Evolutionary conservation across 2,329 filamentous ascomycete genomes (phyloP).

Genomic region (Hymenoscyphus scutula): DNA sequence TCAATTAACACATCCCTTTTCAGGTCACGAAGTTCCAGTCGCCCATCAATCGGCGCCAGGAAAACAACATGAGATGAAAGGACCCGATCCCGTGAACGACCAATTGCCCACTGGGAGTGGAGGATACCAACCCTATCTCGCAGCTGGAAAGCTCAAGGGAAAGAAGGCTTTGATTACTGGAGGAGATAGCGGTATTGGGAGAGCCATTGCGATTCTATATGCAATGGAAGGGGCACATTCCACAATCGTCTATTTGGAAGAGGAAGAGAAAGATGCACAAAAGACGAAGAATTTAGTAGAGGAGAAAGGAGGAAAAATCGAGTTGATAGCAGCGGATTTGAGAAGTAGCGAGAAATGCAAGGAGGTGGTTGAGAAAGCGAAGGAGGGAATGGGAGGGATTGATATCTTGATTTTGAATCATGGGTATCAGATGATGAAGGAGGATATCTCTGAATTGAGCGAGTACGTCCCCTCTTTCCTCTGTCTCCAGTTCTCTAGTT

Average conservation of each 20-base stretch:
- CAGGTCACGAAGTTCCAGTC: conserved; percentile 50
- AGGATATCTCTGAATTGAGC: conserved; percentile 67
- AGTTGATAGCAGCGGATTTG: conserved; percentile 64
- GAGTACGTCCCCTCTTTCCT: conserved; percentile 51
- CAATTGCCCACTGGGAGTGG: conserved; percentile 67
- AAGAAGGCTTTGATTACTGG: conserved; percentile 79
- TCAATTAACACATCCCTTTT: not conserved
- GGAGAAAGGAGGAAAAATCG: conserved; percentile 62
- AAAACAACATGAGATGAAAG: conserved; percentile 50
- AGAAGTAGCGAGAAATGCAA: conserved; percentile 65
- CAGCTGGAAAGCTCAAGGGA: conserved; percentile 71
- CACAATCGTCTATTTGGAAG: conserved; percentile 70
- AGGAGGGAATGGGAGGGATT: conserved; percentile 64
- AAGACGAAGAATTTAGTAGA: conserved; percentile 71
- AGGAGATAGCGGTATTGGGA: conserved; percentile 76
- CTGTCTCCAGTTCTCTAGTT: no score
- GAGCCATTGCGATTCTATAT: conserved; percentile 72
- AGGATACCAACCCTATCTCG: conserved; percentile 67
- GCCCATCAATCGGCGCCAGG: conserved; percentile 53
- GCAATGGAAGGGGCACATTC: conserved; percentile 77
- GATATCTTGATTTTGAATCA: conserved; percentile 76
- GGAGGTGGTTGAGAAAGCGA: conserved; percentile 63
- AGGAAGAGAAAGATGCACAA: conserved; percentile 74
- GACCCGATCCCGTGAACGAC: conserved; percentile 58
- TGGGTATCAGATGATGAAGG: conserved; percentile 70